Base-by-base conservation (phyloP, 371 early-diverging fungal genomes). In the Mortierella sp. region DNA sequence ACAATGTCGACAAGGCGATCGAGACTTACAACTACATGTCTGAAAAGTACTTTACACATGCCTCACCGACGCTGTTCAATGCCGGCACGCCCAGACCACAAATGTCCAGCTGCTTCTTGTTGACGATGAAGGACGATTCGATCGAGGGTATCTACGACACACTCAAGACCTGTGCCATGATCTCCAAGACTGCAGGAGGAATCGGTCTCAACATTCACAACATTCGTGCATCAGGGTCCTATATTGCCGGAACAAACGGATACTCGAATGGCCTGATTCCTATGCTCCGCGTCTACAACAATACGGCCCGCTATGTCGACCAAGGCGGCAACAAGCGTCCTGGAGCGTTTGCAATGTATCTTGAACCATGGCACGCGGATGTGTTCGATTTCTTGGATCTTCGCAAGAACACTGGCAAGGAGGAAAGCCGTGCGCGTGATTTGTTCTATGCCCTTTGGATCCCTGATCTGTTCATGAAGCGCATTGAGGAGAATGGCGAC, bases 311-410 rank as follows among this genome's bases (percentile, higher is more conserved):
- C 54, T 99, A 98, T 79, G 98, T 99, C 19, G 97, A 98, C 80
- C 99, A 99, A 82, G 99, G 99, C 52, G 99, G 99, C 46, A 98
- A 98, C 85, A 99, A 98, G 87, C 91, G 99, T 24, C 97, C 98
- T 3, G 98, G 99, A n/a, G 96, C 98, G 8, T 98, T 99, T 83
- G 99, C 99, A 58, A 92, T 99, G 73, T 99, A 97, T 82, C 84
- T 99, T 46, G 99, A 99, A 82, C 99, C 99, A 12, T 99, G 99
- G 99, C 99, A 99, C 78, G 88, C 95, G 5, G 99, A 99, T 80
- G 90, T 99, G 16, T 98, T 99, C 82, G 96, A 96, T 53, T 99
- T 99, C 82, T 81, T 99, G 58, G 99, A 99, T 60, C 82, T 99
- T 67, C 92, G 95, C 82, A 99, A 99, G 89, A 99, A 99, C 88